Conservation (phyloP, 2,329 filamentous ascomycete genomes). For the Fusarium graminum region DNA sequence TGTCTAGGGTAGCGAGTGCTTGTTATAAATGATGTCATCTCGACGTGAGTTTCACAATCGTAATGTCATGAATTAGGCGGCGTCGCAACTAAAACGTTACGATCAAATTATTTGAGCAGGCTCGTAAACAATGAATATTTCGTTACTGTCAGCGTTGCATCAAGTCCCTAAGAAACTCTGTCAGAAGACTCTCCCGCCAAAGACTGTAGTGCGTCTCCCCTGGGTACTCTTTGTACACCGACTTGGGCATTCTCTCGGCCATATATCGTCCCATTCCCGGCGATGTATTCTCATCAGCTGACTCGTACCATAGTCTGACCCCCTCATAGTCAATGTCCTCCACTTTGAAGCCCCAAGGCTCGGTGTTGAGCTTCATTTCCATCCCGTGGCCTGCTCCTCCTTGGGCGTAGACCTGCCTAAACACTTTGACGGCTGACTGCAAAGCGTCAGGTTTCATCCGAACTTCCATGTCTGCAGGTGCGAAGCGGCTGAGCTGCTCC, state of each 20-base stretch:
- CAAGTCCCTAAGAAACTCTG: background rate
- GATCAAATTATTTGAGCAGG: too few relatives aligned
- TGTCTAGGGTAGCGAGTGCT: too few relatives aligned
- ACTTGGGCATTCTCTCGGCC: conserved; percentile 26
- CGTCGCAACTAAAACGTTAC: too few relatives aligned
- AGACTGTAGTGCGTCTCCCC: conserved; percentile 1
- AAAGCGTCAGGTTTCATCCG: background rate
- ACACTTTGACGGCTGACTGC: background rate
- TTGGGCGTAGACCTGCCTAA: conserved; percentile 3
- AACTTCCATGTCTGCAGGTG: background rate
- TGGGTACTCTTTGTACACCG: background rate
- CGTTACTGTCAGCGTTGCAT: background rate
- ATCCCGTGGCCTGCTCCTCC: background rate
- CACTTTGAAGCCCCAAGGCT: conserved; percentile 8
- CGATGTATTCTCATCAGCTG: conserved; percentile 8
- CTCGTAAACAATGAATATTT: too few relatives aligned
- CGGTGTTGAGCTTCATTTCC: background rate
- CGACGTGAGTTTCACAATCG: too few relatives aligned
- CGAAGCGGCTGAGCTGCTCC: background rate
- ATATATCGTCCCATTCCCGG: conserved; percentile 12
- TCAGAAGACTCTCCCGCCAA: background rate
- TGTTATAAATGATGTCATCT: too few relatives aligned
- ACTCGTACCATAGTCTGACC: conserved; percentile 3
- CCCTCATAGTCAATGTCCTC: background rate
- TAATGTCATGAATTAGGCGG: too few relatives aligned